Base-by-base conservation (phyloP, 2,329 filamentous ascomycete genomes). In the Trichocomaceae sp. region DNA sequence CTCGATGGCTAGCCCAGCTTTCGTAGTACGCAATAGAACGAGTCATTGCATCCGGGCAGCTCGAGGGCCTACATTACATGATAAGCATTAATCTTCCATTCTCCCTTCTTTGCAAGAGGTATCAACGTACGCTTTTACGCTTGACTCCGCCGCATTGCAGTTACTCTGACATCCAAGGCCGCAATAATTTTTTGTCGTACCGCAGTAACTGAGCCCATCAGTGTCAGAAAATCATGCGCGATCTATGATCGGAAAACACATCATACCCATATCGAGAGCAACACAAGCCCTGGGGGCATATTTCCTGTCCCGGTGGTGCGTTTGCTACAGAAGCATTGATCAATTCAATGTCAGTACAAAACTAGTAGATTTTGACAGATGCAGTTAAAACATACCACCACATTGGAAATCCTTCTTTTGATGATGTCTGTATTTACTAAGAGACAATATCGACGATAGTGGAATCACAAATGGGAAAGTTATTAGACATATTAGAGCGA, bases 361-460 rank as follows among this genome's bases (percentile, higher is more conserved):
- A 39, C 22, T 13, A 26, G 51, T 45, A 23, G 45, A n/a, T 1
- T 33, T n/a, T 6, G 15, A 42, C 12, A 31, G 23, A 19, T 26
- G 35, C 15, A 50, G 19, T 19, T 37, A 22, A 15, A 29, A 29
- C 56, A 33, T 55, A 57, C 56, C 52, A 20, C 56, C 56, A 49
- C 56, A 57, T 29, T 57, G 56, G 26, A 48, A 42, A 23, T 19
- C 15, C n/a, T 41, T 47, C 10, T 13, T 37, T 6, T 23, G 45
- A 37, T 55, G 52, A 35, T 42, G 48, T 76, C 0, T 61, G 67
- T 53, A 75, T 79, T 52, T 65, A 73, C 1, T 76, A 78, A 58
- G 72, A 81, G 60, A 62, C 66, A 66, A 75, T 54, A 49, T 59
- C 65, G 0, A 78, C 73, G 72, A 56, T 61, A 17, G 58, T 65